Evolutionary conservation across 768 basidiomycete genomes (phyloP).

Genomic region (Russula ochroleuca): DNA sequence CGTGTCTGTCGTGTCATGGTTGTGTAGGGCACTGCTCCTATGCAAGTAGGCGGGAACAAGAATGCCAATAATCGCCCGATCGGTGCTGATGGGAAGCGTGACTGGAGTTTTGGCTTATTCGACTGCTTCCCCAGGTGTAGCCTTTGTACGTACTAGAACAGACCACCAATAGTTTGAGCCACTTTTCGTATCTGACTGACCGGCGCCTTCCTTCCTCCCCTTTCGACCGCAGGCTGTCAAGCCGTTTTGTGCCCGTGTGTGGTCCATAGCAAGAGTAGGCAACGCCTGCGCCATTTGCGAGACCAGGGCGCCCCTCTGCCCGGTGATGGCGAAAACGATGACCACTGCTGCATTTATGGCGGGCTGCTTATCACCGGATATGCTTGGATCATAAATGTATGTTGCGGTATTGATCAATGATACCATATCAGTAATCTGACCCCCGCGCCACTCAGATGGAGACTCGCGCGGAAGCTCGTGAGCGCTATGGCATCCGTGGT

Average conservation of each 20-base stretch:
- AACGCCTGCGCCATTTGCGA: conserved; percentile 39
- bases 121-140: conserved; percentile 25
- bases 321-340: conserved; percentile 35
- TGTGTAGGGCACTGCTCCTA: conserved; percentile 1
- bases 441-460: too few relatives aligned
- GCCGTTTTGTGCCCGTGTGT: conserved; percentile 43
- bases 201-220: conserved; percentile 3
- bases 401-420: too few relatives aligned
- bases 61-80: conserved; percentile 32
- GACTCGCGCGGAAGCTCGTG: neutral
- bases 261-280: conserved; percentile 39
- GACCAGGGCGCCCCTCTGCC: conserved; percentile 38
- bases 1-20: neutral
- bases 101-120: conserved; percentile 33
- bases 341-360: conserved; percentile 41
- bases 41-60: conserved; percentile 17
- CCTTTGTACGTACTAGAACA: neutral
- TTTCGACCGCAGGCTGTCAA: conserved; percentile 33
- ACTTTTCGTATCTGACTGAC: too few relatives aligned
- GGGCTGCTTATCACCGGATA: conserved; percentile 30
- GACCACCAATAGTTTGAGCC: neutral
- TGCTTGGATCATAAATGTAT: conserved; percentile 41
- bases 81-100: conserved; percentile 34
- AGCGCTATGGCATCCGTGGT: conserved; percentile 1
- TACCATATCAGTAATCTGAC: too few relatives aligned